A percentile compares a stretch with the other conserved stretches of the same genome.
Conservation (phyloP, 257 asterid genomes). For the Paraleonurus japonicus region DNA sequence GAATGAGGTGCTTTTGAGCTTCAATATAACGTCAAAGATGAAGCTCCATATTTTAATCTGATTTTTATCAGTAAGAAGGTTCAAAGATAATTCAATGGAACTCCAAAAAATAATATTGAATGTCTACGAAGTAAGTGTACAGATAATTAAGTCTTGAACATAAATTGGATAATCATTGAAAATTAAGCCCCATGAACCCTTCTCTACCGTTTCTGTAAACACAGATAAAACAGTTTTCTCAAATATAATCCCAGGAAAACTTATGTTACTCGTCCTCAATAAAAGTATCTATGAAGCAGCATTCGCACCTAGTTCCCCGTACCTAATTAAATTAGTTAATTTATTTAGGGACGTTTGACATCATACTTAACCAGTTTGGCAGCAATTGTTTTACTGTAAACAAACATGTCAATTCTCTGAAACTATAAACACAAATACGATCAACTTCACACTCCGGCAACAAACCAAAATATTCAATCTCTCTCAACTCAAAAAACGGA, state of each 20-base stretch:
- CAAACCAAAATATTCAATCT: neutral
- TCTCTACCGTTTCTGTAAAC: neutral
- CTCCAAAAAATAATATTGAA: neutral
- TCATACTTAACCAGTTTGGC: neutral
- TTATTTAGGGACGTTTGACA: neutral
- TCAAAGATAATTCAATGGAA: neutral
- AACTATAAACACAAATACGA: neutral
- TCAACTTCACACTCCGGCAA: neutral
- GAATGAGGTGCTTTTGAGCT: neutral
- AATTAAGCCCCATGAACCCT: neutral
- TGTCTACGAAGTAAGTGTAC: neutral
- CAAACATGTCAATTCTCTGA: neutral
- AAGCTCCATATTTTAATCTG: neutral
- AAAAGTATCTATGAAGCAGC: neutral
- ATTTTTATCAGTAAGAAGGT: neutral
- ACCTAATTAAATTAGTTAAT: neutral
- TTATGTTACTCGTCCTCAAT: neutral
- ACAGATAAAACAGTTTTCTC: neutral
- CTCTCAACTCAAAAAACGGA: neutral
- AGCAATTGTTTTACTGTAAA: neutral
- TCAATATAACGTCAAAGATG: neutral
- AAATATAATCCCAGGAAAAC: neutral
- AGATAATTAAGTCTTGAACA: neutral
- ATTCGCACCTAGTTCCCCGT: neutral
- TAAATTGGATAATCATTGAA: neutral